Base-by-base conservation (phyloP, 345 rosid genomes). In the Eucalyptus regnans region DNA sequence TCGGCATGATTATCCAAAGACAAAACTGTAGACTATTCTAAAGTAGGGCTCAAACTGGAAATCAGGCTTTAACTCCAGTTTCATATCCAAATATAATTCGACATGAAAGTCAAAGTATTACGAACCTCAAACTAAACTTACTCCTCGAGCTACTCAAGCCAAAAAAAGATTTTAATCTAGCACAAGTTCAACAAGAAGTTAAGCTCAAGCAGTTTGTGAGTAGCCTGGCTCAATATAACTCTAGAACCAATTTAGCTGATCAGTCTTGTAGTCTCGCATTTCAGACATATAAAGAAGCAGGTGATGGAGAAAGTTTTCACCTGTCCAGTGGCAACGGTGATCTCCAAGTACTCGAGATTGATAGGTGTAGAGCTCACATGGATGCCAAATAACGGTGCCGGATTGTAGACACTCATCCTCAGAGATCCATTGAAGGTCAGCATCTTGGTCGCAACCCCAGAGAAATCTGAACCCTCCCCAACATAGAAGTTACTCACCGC, bases 371-470 rank as follows among this genome's bases (percentile, higher is more conserved):
- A 96, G 91, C 90, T 95, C 60, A 96, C 96, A 89, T 95, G 98
- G 89, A 97, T 93, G 86, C 99, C 99, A 90, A 97, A 97, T 88
- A 92, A 79, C 18, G 95, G 86, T 29, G 97, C 99, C 51, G 97
- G 98, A 86, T 97, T 97, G 92, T 97, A 94, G 25, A 97, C 91
- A 44, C 88, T 89, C 84, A 96, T 86, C 91, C 92, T 95, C 92
- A 97, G 50, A 18, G 98, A 87, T 31, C 92, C 96, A 91, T 96
- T 97, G 87, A 95, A 50, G 29, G 97, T 97, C 44, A 95, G 90
- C 96, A 96, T 84, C 93, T 94, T 95, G 15, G 98, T 97, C 33
- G 92, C 94, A 25, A 95, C 95, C 41, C 99, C 97, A 12, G 97
- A 93, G 93, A 90, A 92, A 91, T 96, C 99, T 37, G 95, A 89